Conservation (phyloP, 257 asterid genomes). For the Nicotiana knightiana region DNA sequence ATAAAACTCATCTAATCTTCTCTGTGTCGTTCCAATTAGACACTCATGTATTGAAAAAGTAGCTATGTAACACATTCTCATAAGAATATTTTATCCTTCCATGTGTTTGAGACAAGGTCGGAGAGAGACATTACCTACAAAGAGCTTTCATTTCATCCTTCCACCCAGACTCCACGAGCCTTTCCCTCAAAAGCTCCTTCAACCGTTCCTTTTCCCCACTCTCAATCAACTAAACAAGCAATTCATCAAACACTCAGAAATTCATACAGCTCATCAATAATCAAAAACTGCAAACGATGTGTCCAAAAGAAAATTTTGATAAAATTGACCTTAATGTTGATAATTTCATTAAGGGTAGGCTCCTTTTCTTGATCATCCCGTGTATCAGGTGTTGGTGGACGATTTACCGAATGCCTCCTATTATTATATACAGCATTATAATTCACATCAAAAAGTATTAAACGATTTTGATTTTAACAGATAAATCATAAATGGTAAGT, state of each 20-base stretch:
- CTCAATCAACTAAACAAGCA: slow-evolving; percentile 31
- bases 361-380: slow-evolving; percentile 43
- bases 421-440: not conserved
- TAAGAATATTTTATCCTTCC: not conserved
- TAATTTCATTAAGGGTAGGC: slow-evolving; percentile 44
- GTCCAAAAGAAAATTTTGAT: not conserved
- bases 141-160: slow-evolving; percentile 55
- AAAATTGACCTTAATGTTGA: slow-evolving; percentile 41
- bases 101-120: not conserved
- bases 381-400: slow-evolving; percentile 62
- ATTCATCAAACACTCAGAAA: not conserved
- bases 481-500: not conserved
- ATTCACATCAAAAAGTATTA: slow-evolving; percentile 10
- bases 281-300: not conserved
- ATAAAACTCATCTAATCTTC: not conserved
- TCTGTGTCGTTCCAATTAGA: too few species aligned
- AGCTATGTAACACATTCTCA: not conserved
- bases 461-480: not conserved
- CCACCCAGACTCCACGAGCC: slow-evolving; percentile 71
- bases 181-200: slow-evolving; percentile 59
- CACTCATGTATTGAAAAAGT: not conserved
- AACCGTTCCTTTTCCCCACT: slow-evolving; percentile 56
- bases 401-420: slow-evolving; percentile 63
- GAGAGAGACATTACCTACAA: slow-evolving; percentile 41
- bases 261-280: not conserved